Base-by-base conservation (phyloP, 495 filamentous ascomycete species). In the Penicillium fimorum region DNA sequence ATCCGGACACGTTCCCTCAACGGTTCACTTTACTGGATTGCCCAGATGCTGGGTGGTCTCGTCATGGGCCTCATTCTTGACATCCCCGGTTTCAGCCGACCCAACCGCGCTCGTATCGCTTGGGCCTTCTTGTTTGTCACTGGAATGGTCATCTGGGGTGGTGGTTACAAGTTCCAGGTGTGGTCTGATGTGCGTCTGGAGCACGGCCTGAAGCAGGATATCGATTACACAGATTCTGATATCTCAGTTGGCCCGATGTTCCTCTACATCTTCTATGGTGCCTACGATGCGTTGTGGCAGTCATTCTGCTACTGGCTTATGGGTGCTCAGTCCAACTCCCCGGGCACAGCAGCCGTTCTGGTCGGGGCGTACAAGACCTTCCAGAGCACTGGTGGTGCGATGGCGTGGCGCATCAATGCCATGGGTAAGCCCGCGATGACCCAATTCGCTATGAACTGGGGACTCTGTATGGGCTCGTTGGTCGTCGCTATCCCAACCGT, bases 351-450 rank as follows among this genome's bases (percentile, higher is more conserved):
- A 5, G 92, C 92, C 67, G 92, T 95, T 73, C 84, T 92, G 60
- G 85, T 90, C 15, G 92, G 92, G 43, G 95, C 90, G 72, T 96
- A 96, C 78, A 95, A 95, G 67, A 89, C 88, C 45, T 87, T 97
- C 63, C 91, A 96, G 73, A 88, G 86, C n/a, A 85, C 88, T 3
- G 92, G 91, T 46, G 84, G 86, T n/a, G 90, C 90, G 5, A 83
- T 96, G 61, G 87, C 87, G 38, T 96, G 86, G 87, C 80, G 87
- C 8, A 67, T 91, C 52, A 91, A 96, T 57, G 84, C 84, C 4
- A 49, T 82, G 32, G 75, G 78, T 30, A 80, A 76, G 40, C 76
- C 84, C 2, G 91, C 83, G 62, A 81, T 85, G 71, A 76, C 70
- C 6, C 74, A 78, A 40, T 74, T 79, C 59, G 75, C 72, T 11